Evolutionary conservation across 257 asterid species (phyloP).

Genomic region (Scutellaria minor): DNA sequence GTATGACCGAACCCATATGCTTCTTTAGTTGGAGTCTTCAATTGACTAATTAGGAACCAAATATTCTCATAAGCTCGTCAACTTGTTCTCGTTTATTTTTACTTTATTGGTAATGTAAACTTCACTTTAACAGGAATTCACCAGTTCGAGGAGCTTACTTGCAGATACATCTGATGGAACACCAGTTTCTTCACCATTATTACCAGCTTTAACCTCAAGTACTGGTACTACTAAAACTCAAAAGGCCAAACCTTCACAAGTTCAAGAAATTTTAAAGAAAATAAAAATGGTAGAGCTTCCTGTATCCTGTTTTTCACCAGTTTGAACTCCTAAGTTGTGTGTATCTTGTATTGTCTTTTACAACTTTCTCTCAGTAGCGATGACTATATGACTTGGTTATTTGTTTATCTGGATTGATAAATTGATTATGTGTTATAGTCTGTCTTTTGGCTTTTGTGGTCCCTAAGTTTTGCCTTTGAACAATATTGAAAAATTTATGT

Average conservation of each 20-base stretch:
- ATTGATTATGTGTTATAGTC: not conserved
- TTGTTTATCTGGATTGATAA: conserved; percentile 29
- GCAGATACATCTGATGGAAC: conserved; percentile 67
- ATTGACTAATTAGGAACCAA: conserved; percentile 17
- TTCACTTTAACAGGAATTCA: conserved; percentile 61
- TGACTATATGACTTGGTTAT: conserved; percentile 17
- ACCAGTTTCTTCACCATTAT: conserved; percentile 80
- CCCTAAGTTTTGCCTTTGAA: too few species aligned
- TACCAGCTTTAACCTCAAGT: conserved; percentile 65
- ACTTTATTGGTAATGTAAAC: conserved; percentile 10
- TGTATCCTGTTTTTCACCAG: conserved; percentile 9
- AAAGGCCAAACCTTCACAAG: conserved; percentile 69
- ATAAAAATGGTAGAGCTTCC: conserved; percentile 72
- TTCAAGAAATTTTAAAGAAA: conserved; percentile 84
- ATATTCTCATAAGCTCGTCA: not conserved
- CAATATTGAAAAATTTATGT: too few species aligned
- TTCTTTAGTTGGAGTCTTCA: conserved; percentile 15
- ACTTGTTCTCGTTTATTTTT: conserved; percentile 12
- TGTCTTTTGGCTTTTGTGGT: too few species aligned
- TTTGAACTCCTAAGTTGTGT: conserved; percentile 10
- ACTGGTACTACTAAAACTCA: conserved; percentile 68
- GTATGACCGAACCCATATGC: not conserved
- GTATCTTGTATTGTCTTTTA: conserved; percentile 16
- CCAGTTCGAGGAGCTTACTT: conserved; percentile 73
- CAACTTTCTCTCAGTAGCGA: conserved; percentile 5